These are phyloP conservation scores for Mycosphaerella sp. DNA, from an alignment of 2,329 filamentous ascomycete species.

Conservation along the genomic window DNA sequence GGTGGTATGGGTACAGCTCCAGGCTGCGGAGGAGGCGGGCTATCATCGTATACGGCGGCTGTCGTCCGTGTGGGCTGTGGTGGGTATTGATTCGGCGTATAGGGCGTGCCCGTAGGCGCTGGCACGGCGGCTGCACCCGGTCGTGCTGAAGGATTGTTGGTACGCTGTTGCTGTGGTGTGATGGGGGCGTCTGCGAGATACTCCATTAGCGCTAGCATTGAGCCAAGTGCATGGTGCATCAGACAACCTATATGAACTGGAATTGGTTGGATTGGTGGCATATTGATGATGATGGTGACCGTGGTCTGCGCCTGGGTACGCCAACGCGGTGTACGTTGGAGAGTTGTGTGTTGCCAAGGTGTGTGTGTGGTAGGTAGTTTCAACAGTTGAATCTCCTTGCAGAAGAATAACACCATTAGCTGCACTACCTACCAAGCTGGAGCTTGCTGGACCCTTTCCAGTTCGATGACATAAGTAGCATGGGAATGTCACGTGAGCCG, in stretches of 20 bases:
- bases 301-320: background rate
- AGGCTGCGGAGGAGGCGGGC: slow-evolving; percentile 38
- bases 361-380: background rate
- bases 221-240: background rate
- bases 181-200: slow-evolving; percentile 37
- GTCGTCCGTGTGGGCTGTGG: slow-evolving; percentile 25
- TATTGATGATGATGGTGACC: slow-evolving; percentile 22
- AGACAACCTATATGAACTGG: slow-evolving; percentile 36
- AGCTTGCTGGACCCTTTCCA: background rate
- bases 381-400: background rate
- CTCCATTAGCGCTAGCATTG: background rate
- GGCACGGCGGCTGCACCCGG: slow-evolving; percentile 29
- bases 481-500: background rate
- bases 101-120: slow-evolving; percentile 30
- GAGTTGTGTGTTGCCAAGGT: background rate
- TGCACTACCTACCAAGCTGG: background rate
- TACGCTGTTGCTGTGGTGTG: slow-evolving; percentile 30
- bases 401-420: background rate
- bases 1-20: slow-evolving; percentile 36
- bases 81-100: slow-evolving; percentile 23
- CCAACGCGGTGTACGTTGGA: too few relatives aligned
- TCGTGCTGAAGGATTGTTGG: slow-evolving; percentile 28
- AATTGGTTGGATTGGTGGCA: slow-evolving; percentile 47
- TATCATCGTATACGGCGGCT: slow-evolving; percentile 24
- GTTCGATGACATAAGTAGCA: too few relatives aligned